Evolutionary conservation across 805 yeast genomes (phyloP).

Genomic region (Scheffersomyces stipitis): DNA sequence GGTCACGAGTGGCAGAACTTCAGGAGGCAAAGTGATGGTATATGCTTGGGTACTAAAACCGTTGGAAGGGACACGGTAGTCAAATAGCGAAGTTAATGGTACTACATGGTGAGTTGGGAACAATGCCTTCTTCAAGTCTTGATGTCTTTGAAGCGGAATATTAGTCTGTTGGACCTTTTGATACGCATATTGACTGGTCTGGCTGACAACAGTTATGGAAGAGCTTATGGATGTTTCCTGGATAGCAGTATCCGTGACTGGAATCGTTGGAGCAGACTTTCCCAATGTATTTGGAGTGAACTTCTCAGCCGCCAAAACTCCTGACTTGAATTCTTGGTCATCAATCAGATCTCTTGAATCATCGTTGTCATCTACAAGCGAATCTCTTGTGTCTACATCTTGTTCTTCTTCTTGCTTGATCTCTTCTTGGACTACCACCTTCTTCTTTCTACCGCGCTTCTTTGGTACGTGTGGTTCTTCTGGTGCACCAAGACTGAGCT

Average conservation of each 20-base stretch:
- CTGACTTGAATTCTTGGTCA: conserved; percentile 8
- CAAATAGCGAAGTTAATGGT: conserved; percentile 33
- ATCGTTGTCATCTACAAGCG: conserved; percentile 6
- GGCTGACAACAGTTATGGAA: conserved; percentile 12
- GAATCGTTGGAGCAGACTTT: conserved; percentile 24
- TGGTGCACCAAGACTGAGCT: conserved; percentile 18
- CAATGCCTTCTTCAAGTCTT: conserved; percentile 25
- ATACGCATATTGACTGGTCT: conserved; percentile 8
- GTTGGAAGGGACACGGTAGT: conserved; percentile 36
- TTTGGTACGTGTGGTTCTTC: conserved; percentile 9
- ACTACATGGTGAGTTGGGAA: conserved; percentile 31
- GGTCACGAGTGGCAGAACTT: conserved; percentile 32
- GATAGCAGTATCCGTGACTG: conserved; percentile 33
- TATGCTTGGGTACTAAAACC: conserved; percentile 42
- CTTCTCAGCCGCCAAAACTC: conserved; percentile 7
- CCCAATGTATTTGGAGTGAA: conserved; percentile 20
- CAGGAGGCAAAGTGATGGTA: conserved; percentile 37
- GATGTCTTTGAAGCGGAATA: conserved; percentile 21
- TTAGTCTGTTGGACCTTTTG: conserved; percentile 9
- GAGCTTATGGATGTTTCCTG: conserved; percentile 39
- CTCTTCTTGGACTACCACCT: conserved; percentile 15
- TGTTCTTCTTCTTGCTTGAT: conserved; percentile 10
- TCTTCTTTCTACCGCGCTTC: conserved; percentile 17
- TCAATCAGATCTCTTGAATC: conserved; percentile 3
- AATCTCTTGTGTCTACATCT: conserved; percentile 5